Evolutionary conservation across 75 land plant genomes (phyloP), one percentile per base, ranked within the genome.

Genomic region (Pinus taeda): DNA sequence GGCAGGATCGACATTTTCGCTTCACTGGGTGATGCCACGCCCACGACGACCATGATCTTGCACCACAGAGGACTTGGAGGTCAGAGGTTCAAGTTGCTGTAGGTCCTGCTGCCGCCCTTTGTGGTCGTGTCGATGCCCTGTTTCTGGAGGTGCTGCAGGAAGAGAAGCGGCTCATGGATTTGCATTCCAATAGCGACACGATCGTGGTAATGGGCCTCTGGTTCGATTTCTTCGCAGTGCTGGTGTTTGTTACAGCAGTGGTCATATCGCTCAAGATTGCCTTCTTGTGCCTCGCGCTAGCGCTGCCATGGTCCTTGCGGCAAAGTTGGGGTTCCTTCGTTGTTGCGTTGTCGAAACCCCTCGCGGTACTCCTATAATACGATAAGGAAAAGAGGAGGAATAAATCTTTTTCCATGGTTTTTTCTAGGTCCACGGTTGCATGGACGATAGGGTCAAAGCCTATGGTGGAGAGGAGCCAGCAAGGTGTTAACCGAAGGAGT

Each of bases 371-470:
- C 49, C 71, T 81, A 2, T 42, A 49, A 15, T 66, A 60, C 17
- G 79, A 82, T 37, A 84, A 77, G 22, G 84, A 72, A 18, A 77
- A 66, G 30, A 78, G 62, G 55, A 75, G 59, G 20, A 20, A 18
- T 21, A 60, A 60, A 21, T 20, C 22, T 15, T 5, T 60, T 18
- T 20, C 20, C 21, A 21, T 22, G 42, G 75, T 22, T 57, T 30
- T 63, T n/a, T 24, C 60, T 9, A 66, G 66, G 20, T 59, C 79
- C 37, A 63, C 62, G 4, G 82, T 85, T 18, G 75, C 88, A 18
- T 80, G 83, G 79, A 74, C 87, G 0, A 78, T 81, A 58, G 78
- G 87, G 33, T 77, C 78, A 13, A 76, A 80, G 78, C 65, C 81
- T 37, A 75, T 59, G 65, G 57, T 75, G 3, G 79, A 36, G 36